Evolutionary conservation across 345 rosid genomes (phyloP).

Genomic region (Mangifera indica): DNA sequence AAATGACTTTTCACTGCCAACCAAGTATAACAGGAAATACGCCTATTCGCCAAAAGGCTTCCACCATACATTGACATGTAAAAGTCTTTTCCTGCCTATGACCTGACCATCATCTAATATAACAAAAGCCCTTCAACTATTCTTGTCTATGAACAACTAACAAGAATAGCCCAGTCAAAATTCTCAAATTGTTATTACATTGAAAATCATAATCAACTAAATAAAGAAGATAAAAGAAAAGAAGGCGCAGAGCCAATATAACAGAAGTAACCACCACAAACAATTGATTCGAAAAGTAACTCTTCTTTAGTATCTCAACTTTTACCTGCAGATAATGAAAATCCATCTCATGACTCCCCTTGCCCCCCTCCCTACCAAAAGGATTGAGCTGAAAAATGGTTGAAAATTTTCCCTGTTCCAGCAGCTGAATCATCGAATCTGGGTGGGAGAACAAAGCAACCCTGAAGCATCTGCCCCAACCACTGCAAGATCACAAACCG

Average conservation of each 20-base stretch:
- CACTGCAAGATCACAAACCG: constrained; percentile 76
- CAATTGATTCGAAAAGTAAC: constrained; percentile 24
- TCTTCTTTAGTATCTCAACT: constrained; percentile 29
- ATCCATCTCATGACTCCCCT: constrained; percentile 1
- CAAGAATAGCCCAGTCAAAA: constrained; percentile 41
- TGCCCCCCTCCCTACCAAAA: constrained; percentile 16
- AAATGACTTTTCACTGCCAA: constrained; percentile 1
- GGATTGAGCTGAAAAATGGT: constrained; percentile 18
- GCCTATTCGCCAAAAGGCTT: constrained; percentile 25
- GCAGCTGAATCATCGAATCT: constrained; percentile 46
- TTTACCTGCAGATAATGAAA: constrained; percentile 19
- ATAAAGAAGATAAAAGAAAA: constrained; percentile 4
- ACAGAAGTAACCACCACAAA: constrained; percentile 22
- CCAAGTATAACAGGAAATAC: constrained; percentile 6
- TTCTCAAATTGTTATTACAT: constrained; percentile 35
- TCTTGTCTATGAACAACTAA: constrained; percentile 37
- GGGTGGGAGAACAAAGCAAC: constrained; percentile 85
- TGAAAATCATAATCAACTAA: constrained; percentile 33
- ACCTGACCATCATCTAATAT: constrained; percentile 30
- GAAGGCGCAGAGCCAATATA: neutral
- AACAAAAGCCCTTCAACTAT: constrained; percentile 30
- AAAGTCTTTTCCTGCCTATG: constrained; percentile 31
- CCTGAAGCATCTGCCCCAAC: constrained; percentile 96
- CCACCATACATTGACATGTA: constrained; percentile 26
- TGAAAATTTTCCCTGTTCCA: constrained; percentile 7